Base-by-base conservation (phyloP, 2,329 filamentous ascomycete species). In the Zopfia rhizophila region DNA sequence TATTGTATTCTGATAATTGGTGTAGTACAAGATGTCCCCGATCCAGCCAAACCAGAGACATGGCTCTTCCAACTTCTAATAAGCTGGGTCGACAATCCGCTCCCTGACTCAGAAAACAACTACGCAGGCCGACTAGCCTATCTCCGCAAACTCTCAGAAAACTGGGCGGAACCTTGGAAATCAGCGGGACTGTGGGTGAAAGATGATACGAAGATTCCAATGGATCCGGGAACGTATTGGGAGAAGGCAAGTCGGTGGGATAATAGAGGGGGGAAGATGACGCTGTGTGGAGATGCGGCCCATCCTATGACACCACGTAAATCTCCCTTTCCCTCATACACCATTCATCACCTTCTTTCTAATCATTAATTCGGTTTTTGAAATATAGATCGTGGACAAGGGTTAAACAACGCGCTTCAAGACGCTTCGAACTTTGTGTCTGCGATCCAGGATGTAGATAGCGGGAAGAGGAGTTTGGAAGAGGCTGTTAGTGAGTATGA, bases 241-340 rank as follows among this genome's bases (percentile, higher is more conserved):
- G 61, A 56, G 16, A 51, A 52, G 22, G 58, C 63, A 1, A 37
- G 48, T 30, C 47, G 46, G 30, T 73, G 69, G 69, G 61, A 69
- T 31, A 70, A 64, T 35, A 50, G 50, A 21, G 44, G 50, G 11
- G 68, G 68, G 19, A 58, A 48, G 31, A 60, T 71, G 46, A 70
- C 68, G 16, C 56, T 73, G 14, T 61, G 60, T 27, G 68, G 70
- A 13, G 70, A 72, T 53, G 66, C 70, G 5, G 69, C 70, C 16
- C 69, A 73, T 51, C 64, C 69, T 16, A 73, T 74, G 71, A 68
- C 68, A 18, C 60, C 58, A n/a, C 61, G 55, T 58, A 47, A 39
- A 53, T 53, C n/a, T 56, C n/a, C 55, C 35, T 30, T 16, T 44
- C 22, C 37, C 22, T 51, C 32, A 40, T 38, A 28, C 30, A 40